phyloP scores from a whole-genome alignment of 768 basidiomycete species.

The Pisolithus marmoratus region DNA sequence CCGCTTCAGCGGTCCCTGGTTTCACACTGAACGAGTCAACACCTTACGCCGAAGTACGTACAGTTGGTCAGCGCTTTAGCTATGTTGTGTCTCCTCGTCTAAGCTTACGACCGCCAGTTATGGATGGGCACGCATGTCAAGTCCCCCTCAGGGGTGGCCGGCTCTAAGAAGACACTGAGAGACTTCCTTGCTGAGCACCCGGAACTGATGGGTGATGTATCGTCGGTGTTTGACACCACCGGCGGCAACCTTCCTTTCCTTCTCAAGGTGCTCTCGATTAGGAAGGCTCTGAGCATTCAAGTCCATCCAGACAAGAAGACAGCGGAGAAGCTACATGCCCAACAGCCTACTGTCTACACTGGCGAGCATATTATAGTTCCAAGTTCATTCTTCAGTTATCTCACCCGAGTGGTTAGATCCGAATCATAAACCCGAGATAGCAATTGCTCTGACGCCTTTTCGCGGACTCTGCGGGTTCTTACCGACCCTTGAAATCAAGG shows the following conservation, averaged over 20 bases:
- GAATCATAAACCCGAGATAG: constrained; percentile 99
- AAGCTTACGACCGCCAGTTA: constrained; percentile 43
- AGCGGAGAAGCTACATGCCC: constrained; percentile 61
- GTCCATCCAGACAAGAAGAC: constrained; percentile 86
- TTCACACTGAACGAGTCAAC: constrained; percentile 64
- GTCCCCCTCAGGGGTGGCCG: constrained; percentile 51
- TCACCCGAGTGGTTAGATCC: constrained; percentile 50
- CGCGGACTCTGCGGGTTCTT: constrained; percentile 89
- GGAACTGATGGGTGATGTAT: constrained; percentile 62
- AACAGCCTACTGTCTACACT: constrained; percentile 84
- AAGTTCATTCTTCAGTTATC: not conserved
- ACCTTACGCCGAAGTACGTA: constrained; percentile 88
- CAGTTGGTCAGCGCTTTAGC: not conserved
- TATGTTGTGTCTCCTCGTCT: not conserved
- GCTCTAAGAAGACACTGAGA: constrained; percentile 45
- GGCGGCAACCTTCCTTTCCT: constrained; percentile 81
- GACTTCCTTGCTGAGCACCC: constrained; percentile 62
- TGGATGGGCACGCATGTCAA: constrained; percentile 99
- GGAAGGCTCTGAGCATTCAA: constrained; percentile 87
- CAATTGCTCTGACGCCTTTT: constrained; percentile 91
- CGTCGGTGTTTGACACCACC: constrained; percentile 47
- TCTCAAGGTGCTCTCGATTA: constrained; percentile 88
- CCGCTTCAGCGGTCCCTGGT: constrained; percentile 51
- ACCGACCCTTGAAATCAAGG: constrained; percentile 67
- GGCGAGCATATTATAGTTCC: constrained; percentile 41